Evolutionary conservation across 306 rosid species (phyloP), one percentile per base, ranked within the genome.

Genomic region (Quercus cerris): DNA sequence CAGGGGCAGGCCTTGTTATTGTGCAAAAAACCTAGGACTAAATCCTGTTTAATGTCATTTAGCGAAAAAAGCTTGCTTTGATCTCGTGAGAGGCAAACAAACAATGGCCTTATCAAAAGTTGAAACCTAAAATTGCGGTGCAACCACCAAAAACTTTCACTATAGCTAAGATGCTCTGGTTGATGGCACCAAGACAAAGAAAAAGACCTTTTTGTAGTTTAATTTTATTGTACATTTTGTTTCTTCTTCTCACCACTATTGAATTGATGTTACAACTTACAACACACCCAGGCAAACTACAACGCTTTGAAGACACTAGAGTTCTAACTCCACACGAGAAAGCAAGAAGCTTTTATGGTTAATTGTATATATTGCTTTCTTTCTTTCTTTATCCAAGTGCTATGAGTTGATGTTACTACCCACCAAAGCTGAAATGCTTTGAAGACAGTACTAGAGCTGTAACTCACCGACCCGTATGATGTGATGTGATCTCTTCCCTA

Each of bases 391-490:
- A 2, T 49, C 4, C 54, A 17, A n/a, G 44, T 63, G 61, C 7
- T 9, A 35, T 56, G 25, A n/a, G 59, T 82, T 81, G 88, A 84
- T 84, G 86, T 79, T 73, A 82, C 86, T 38, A 54, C 81, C 81
- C 78, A 87, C 80, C 82, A 73, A 79, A 82, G 56, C 33, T 69
- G 64, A 78, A 66, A 74, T 81, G 90, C 88, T 88, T 91, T 83
- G 63, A 83, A 91, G 90, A 59, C 80, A 23, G 23, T 23, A 80
- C 41, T 77, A 71, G 54, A 70, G 74, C 19, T 83, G 81, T 56
- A 81, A 74, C 69, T 85, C 84, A 85, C 81, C 83, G 68, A 78
- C 89, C 79, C 81, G 71, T 85, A 75, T 86, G 95, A 88, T 87
- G 87, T 78, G 82, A 84, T 87, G 5, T 46, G 15, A 46, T 12